Conservation (phyloP, 768 basidiomycete genomes). For the Peribolospora baueri region DNA sequence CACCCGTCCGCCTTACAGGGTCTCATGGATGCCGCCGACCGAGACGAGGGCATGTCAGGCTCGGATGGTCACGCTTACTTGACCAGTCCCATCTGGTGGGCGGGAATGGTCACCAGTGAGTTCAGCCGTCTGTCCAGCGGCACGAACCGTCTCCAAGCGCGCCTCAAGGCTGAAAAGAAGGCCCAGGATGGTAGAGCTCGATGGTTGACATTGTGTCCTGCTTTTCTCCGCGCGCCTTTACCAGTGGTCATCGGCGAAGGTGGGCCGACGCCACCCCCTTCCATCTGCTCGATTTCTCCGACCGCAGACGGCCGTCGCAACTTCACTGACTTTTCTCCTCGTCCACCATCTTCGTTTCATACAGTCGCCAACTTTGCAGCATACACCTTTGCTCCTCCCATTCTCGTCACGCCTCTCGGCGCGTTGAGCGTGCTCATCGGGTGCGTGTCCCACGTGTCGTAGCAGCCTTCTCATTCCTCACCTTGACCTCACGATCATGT, state of each 20-base stretch:
- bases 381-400: constrained; percentile 91
- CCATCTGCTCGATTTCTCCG: background rate
- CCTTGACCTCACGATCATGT: constrained; percentile 1
- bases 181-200: background rate
- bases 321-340: background rate
- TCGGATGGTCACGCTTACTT: constrained; percentile 36
- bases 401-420: constrained; percentile 93
- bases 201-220: background rate
- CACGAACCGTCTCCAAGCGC: background rate
- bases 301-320: constrained; percentile 18
- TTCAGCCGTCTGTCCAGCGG: constrained; percentile 8
- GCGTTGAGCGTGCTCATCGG: constrained; percentile 89
- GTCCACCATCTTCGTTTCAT: background rate
- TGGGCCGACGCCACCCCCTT: constrained; percentile 18
- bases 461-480: constrained; percentile 4
- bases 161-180: background rate
- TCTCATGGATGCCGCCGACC: constrained; percentile 55
- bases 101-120: constrained; percentile 73
- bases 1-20: constrained; percentile 31
- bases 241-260: constrained; percentile 82
- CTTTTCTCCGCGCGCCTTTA: background rate
- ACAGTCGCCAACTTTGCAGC: constrained; percentile 54
- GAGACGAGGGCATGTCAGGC: constrained; percentile 26
- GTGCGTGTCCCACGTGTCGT: constrained; percentile 26
- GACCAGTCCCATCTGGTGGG: constrained; percentile 89